Evolutionary conservation across 108 stramenopile genomes (phyloP), one percentile per base, ranked within the genome.

Genomic region (Nitzschia sp.): DNA sequence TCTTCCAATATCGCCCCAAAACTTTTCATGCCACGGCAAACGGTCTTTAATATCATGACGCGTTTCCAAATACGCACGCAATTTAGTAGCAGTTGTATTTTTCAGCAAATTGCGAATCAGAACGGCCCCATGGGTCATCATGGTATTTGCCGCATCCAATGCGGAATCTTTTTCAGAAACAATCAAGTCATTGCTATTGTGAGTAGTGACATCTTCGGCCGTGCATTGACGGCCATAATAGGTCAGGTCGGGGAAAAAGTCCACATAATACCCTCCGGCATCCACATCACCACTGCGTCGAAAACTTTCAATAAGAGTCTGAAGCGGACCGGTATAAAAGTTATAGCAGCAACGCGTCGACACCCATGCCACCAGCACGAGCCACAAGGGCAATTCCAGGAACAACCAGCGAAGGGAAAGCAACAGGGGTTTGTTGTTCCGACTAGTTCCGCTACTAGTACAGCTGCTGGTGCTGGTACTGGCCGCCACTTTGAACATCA

Each of bases 81-180:
- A 47, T 47, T 68, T 48, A 0, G 51, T 1, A n/a, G 67, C 59
- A 0, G 78, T 80, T 13, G 76, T 49, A 5, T 64, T 25, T 0
- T 5, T 1, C 9, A 83, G 28, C 0, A 80, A 35, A 19, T 74
- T 35, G 19, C 54, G 65, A 30, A 83, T 36, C 0, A 77, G 31
- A 2, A 62, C 62, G 0, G 77, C 74, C 30, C 82, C 82, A 72
- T 83, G 82, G 4, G 49, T 69, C 72, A 79, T 70, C 78, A 80
- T 71, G 11, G 55, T 54, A 31, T 80, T 46, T 8, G 24, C 59
- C 0, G 75, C 66, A 32, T 51, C 0, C 0, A 13, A 15, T 17
- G 60, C 36, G 30, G 38, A 29, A 25, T 54, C 33, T 4, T 24
- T 32, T n/a, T n/a, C n/a, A 13, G 55, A 32, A 0, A 82, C 32